phyloP scores from a whole-genome alignment of 352 stramenopile species.

The Globisporangium recalcitrans region DNA sequence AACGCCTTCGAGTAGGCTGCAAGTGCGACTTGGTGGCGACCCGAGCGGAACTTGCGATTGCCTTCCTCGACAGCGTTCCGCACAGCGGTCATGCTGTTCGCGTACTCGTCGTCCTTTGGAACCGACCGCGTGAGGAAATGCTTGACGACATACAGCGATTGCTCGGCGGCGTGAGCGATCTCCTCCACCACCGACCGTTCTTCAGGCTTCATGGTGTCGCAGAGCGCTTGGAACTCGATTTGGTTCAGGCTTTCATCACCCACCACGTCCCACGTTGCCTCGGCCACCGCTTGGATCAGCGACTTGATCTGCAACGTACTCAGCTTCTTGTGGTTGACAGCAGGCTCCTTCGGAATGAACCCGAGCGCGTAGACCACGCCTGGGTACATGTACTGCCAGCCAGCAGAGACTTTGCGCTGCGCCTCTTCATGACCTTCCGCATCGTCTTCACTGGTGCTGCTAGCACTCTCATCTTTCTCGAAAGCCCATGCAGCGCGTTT shows the following conservation, averaged over 20 bases:
- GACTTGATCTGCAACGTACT: constrained; percentile 84
- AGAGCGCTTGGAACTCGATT: constrained; percentile 74
- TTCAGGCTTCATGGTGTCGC: constrained; percentile 42
- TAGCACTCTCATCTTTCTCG: constrained; percentile 7
- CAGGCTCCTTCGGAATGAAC: constrained; percentile 45
- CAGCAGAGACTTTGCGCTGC: constrained; percentile 15
- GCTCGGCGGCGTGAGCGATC: constrained; percentile 29
- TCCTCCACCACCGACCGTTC: constrained; percentile 27
- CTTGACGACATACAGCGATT: constrained; percentile 61
- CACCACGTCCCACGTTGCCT: constrained; percentile 63
- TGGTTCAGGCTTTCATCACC: constrained; percentile 46
- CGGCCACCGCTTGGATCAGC: constrained; percentile 72
- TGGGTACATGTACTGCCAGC: constrained; percentile 69
- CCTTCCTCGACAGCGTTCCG: constrained; percentile 53
- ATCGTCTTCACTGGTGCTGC: constrained; percentile 10
- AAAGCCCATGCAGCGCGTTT: constrained; percentile 70
- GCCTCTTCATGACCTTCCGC: constrained; percentile 6
- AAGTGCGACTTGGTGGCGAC: constrained; percentile 48
- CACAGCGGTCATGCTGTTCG: constrained; percentile 42
- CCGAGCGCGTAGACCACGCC: constrained; percentile 63
- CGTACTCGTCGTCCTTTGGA: constrained; percentile 44
- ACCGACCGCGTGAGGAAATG: constrained; percentile 59
- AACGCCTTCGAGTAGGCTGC: constrained; percentile 58
- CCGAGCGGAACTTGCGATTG: constrained; percentile 43
- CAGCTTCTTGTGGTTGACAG: constrained; percentile 48